Evolutionary conservation across 2,329 filamentous ascomycete genomes (phyloP), one percentile per base, ranked within the genome.

Genomic region (Fusarium tricinctum): DNA sequence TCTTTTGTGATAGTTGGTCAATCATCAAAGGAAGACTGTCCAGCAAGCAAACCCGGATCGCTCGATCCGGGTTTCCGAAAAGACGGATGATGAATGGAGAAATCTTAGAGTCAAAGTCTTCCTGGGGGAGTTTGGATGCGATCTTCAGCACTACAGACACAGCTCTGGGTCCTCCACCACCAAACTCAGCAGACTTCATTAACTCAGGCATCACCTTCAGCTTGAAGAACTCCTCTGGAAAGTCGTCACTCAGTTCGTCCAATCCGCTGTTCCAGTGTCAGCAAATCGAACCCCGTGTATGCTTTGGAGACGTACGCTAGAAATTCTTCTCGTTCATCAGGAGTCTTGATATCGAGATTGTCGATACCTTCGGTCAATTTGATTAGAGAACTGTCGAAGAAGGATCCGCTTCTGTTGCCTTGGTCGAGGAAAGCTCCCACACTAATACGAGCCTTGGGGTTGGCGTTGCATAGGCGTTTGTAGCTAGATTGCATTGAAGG

Each of bases 111-210:
- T 97, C 92, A 77, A 97, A 99, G 77, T 99, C 96, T 12, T 98
- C 96, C 63, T 91, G 91, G 4, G 92, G 89, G 40, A 99, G 83
- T 76, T 97, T 98, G 8, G 89, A 84, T 6, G 93, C 89, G 72
- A 99, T 97, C 76, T 97, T 97, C 83, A 98, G 89, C 40, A 97
- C 92, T 2, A 97, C 89, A 2, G 86, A 82, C 62, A 99, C 92
- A 1, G 97, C 94, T 75, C 97, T 97, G 0, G 95, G 92, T 0
- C 96, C 96, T 28, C 96, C 96, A 13, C 95, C 96, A 9, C 96
- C 96, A 78, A 97, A 99, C 75, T 99, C 96, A n/a, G 98, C 94
- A 0, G 94, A 97, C 77, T 98, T 99, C n/a, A 99, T 85, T 30
- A 99, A 83, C 76, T 99, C 96, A 0, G 96, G 96, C 10, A 99